Base-by-base conservation (phyloP, 345 rosid genomes). In the Citrus inodora region DNA sequence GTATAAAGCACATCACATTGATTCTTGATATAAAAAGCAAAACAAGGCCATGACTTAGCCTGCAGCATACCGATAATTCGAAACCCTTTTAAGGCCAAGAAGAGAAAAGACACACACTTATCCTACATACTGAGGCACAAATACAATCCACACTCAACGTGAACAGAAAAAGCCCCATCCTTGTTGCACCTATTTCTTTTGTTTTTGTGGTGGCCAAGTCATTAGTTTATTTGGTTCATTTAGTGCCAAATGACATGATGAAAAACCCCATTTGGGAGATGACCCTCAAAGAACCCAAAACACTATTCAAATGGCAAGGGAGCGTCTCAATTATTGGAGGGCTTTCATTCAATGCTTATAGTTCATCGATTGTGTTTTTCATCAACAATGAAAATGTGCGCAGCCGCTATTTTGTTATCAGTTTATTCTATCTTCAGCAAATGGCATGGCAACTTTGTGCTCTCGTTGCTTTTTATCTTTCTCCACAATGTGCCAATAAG, bases 21-120 rank as follows among this genome's bases (percentile, higher is more conserved):
- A 40, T 46, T 75, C 61, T 74, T 62, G 60, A 62, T 46, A 62
- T 61, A 42, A 58, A 62, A 74, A 64, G 51, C 78, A 64, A 66
- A 76, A 76, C 27, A 21, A 33, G 79, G 55, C 71, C 72, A 22
- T 66, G 33, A n/a, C 64, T 48, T 24, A 2, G 38, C 46, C 71
- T 11, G 58, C 60, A 42, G 33, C 67, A 59, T 7, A 22, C 42
- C 19, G n/a, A 32, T 25, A 35, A n/a, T 25, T 38, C 21, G 28
- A 40, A 28, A 22, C 70, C 37, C 42, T 35, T 35, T 19, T 1
- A 19, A 21, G 30, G 11, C 53, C 13, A 5, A 10, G 24, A 4
- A 21, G 10, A 27, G 60, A 75, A 75, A 62, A 61, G 55, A 74
- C 59, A 74, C 35, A 4, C 33, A 19, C 69, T 46, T 40, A 30